Percentiles rank a stretch among this genome's conserved stretches.
These are phyloP conservation scores for Sporothrix mexicana DNA, from an alignment of 2,329 filamentous ascomycete genomes.

Conservation along the genomic window DNA sequence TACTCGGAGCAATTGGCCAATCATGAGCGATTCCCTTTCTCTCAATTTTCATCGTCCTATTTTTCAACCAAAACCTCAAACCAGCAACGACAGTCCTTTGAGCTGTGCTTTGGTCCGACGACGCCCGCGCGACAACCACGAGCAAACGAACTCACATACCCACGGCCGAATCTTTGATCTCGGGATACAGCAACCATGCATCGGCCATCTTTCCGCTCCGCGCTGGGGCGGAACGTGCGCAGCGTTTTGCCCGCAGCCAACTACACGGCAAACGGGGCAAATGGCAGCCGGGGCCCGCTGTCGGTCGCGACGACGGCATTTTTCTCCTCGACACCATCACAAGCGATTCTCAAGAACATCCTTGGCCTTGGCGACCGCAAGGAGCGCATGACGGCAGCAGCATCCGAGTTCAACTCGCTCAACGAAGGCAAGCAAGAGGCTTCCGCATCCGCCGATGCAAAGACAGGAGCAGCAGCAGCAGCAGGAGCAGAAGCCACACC, in stretches of 20 bases:
- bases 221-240: conserved; percentile 32
- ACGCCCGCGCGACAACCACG: neutral
- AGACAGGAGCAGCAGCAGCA: neutral
- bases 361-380: conserved; percentile 27
- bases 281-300: neutral
- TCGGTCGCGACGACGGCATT: conserved; percentile 8
- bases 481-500: conserved; percentile 14
- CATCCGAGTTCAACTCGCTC: conserved; percentile 39
- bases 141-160: neutral
- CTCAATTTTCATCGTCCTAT: conserved; percentile 31
- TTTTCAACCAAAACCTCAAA: conserved; percentile 22
- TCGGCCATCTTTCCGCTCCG: conserved; percentile 36
- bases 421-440: neutral
- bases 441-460: neutral
- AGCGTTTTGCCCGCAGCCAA: conserved; percentile 9
- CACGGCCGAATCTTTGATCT: neutral
- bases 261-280: neutral
- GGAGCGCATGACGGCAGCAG: conserved; percentile 39
- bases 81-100: conserved; percentile 11
- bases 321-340: conserved; percentile 37
- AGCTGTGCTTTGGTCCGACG: neutral
- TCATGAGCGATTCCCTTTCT: neutral
- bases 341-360: conserved; percentile 34
- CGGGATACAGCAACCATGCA: conserved; percentile 34
- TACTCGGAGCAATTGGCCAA: conserved; percentile 28